Evolutionary conservation across 2,329 filamentous ascomycete species (phyloP).

Genomic region (Lecanicillium sp.): DNA sequence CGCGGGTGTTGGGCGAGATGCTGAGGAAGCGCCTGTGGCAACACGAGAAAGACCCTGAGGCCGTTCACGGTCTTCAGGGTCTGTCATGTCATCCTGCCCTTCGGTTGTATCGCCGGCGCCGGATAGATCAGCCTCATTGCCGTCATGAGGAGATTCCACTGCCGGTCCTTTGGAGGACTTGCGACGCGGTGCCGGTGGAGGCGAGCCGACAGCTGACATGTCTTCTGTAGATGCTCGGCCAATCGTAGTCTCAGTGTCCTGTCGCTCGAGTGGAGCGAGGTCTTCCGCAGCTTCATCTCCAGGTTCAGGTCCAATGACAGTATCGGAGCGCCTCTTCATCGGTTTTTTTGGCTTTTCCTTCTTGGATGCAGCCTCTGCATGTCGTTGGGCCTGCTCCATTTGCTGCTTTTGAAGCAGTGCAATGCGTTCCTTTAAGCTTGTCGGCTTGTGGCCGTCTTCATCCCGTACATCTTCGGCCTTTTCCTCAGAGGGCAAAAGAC

Average conservation of each 20-base stretch:
- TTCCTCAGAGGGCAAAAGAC: constrained; percentile 37
- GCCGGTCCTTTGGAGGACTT: constrained; percentile 40
- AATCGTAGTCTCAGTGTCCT: constrained; percentile 37
- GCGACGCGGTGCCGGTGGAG: constrained; percentile 36
- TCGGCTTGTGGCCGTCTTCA: constrained; percentile 76
- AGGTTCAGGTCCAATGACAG: constrained; percentile 19
- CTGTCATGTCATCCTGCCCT: constrained; percentile 52
- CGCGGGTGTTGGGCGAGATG: too few species aligned
- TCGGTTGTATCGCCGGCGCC: constrained; percentile 57
- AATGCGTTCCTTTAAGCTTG: constrained; percentile 90
- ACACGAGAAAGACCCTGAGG: constrained; percentile 20
- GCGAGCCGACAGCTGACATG: constrained; percentile 21
- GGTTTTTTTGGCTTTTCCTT: constrained; percentile 79
- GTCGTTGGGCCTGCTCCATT: constrained; percentile 74
- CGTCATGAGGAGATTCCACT: constrained; percentile 42
- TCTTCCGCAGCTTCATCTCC: constrained; percentile 13
- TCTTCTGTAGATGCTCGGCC: constrained; percentile 44
- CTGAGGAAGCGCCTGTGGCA: constrained; percentile 41
- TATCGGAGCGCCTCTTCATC: constrained; percentile 57
- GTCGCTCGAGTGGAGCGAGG: constrained; percentile 33
- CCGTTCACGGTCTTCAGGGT: constrained; percentile 67
- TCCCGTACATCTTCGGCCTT: constrained; percentile 40
- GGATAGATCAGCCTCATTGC: constrained; percentile 58
- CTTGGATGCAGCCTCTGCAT: constrained; percentile 68
- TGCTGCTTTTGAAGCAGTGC: constrained; percentile 91